phyloP scores from a whole-genome alignment of 2,329 filamentous ascomycete species.

The Aspergillus floridensis region DNA sequence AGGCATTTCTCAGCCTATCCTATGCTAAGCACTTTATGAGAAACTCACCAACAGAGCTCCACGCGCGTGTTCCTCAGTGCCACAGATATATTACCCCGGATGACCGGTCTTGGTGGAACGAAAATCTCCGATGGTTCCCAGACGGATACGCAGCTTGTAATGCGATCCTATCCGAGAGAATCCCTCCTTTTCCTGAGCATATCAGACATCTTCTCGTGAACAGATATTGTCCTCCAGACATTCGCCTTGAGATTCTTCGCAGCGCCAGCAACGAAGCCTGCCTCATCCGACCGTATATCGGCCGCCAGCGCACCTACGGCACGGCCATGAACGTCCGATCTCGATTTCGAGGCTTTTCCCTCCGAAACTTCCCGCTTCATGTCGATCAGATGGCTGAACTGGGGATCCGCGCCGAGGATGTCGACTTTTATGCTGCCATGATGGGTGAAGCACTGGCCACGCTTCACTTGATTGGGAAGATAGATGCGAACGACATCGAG shows the following conservation, averaged over 20 bases:
- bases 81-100: constrained; percentile 22
- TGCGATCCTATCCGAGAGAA: constrained; percentile 34
- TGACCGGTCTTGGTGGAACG: constrained; percentile 28
- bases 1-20: constrained; percentile 10
- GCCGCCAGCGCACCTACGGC: constrained; percentile 29
- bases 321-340: constrained; percentile 11
- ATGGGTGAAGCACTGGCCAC: constrained; percentile 54
- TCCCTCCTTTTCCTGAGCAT: constrained; percentile 29
- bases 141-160: constrained; percentile 33
- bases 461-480: constrained; percentile 48
- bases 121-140: constrained; percentile 27
- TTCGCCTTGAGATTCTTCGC: constrained; percentile 25
- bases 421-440: constrained; percentile 36
- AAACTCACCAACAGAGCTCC: not conserved
- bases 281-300: constrained; percentile 51
- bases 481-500: constrained; percentile 56
- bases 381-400: constrained; percentile 51
- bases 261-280: constrained; percentile 46
- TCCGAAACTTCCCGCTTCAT: constrained; percentile 53
- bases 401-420: constrained; percentile 26
- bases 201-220: constrained; percentile 32
- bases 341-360: constrained; percentile 30
- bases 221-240: constrained; percentile 30
- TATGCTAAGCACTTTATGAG: not conserved
- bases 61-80: constrained; percentile 26